Conservation (phyloP, 805 yeast genomes). For the Saccharomycopsis vini region DNA sequence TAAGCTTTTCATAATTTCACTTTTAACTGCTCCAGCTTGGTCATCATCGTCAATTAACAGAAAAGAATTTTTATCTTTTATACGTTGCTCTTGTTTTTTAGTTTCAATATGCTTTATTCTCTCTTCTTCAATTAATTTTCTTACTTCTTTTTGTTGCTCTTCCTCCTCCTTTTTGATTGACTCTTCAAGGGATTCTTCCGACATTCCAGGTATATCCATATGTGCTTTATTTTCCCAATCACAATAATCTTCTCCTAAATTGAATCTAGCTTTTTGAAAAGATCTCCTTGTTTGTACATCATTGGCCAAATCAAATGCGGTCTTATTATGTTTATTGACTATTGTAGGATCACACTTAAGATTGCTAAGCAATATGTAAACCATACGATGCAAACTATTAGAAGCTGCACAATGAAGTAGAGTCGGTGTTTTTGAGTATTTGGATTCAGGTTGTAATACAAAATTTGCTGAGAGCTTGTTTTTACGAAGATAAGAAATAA, state of each 20-base stretch:
- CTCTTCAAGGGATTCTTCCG: conserved; percentile 47
- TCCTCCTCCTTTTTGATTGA: conserved; percentile 29
- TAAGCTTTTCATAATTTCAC: conserved; percentile 48
- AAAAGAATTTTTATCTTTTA: conserved; percentile 3
- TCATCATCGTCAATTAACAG: neutral
- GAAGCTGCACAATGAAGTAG: conserved; percentile 71
- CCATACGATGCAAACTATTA: conserved; percentile 58
- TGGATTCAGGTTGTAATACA: conserved; percentile 46
- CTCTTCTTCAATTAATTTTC: conserved; percentile 33
- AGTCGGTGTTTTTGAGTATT: conserved; percentile 55
- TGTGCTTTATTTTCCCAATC: conserved; percentile 57
- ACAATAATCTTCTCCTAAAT: conserved; percentile 58
- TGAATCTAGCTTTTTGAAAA: conserved; percentile 60
- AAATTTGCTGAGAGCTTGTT: conserved; percentile 29
- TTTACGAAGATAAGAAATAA: conserved; percentile 52
- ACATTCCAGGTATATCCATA: conserved; percentile 32
- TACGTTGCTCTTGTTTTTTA: neutral
- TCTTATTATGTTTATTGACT: conserved; percentile 43
- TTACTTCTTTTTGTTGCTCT: conserved; percentile 34
- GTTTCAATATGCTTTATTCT: conserved; percentile 26
- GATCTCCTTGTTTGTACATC: conserved; percentile 35
- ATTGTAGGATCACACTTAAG: conserved; percentile 65
- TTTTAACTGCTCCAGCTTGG: conserved; percentile 23
- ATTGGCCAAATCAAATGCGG: conserved; percentile 60
- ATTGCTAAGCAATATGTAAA: conserved; percentile 47